These are phyloP conservation scores for Magnaporthiopsis poae DNA, from an alignment of 2,329 filamentous ascomycete species.

Conservation along the genomic window DNA sequence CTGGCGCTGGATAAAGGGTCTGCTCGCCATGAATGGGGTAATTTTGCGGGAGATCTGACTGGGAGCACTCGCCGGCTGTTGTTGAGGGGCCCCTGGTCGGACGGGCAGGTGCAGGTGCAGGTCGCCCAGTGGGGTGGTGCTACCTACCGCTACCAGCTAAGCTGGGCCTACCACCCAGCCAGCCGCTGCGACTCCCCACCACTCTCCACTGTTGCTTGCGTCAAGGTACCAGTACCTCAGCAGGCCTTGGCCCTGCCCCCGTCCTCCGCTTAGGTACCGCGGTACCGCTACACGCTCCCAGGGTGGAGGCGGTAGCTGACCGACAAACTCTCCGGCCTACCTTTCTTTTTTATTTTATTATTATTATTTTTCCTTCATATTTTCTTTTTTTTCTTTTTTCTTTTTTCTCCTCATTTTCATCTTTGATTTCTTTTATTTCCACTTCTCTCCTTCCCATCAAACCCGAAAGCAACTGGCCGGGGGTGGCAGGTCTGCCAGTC, in stretches of 20 bases:
- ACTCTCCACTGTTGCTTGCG: neutral
- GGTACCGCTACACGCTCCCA: too few relatives aligned
- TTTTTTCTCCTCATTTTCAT: neutral
- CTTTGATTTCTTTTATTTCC: neutral
- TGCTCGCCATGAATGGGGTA: too few relatives aligned
- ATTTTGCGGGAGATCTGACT: too few relatives aligned
- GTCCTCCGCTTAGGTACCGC: too few relatives aligned
- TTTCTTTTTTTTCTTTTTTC: neutral
- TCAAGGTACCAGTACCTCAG: slow-evolving; percentile 6
- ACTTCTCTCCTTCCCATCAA: neutral
- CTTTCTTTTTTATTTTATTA: neutral
- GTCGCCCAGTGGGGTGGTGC: too few relatives aligned
- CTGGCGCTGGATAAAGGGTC: too few relatives aligned
- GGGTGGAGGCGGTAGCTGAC: slow-evolving; percentile 1
- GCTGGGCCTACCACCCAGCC: neutral
- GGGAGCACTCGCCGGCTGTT: too few relatives aligned
- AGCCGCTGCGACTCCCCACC: neutral
- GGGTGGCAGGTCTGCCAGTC: neutral
- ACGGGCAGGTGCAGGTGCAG: too few relatives aligned
- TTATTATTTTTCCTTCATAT: neutral
- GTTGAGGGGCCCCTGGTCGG: too few relatives aligned
- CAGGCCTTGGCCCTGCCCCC: slow-evolving; percentile 1
- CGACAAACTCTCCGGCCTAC: slow-evolving; percentile 8
- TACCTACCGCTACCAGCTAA: too few relatives aligned
- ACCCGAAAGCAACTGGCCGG: neutral